phyloP scores from a whole-genome alignment of 208 protist species.

The Trypanosoma platydactyli region DNA sequence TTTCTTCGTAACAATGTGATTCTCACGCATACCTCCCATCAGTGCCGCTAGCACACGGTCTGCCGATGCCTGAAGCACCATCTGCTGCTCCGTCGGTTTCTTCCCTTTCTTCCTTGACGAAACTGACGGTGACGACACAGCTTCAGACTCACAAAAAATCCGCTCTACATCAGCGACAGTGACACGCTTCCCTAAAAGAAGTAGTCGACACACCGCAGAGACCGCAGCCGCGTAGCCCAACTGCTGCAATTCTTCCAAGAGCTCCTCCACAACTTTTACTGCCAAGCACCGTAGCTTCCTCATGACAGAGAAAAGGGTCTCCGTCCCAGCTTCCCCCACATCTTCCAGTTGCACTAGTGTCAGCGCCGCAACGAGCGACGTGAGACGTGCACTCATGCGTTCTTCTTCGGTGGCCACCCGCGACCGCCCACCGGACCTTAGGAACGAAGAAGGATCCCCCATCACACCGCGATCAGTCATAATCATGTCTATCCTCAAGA shows the following conservation, averaged over 20 bases:
- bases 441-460: slow-evolving; percentile 17
- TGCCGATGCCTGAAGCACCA: neutral
- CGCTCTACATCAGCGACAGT: neutral
- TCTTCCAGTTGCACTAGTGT: slow-evolving; percentile 25
- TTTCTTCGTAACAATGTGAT: neutral
- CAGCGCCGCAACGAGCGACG: slow-evolving; percentile 36
- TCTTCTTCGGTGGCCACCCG: slow-evolving; percentile 7
- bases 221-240: neutral
- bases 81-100: neutral
- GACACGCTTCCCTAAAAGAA: slow-evolving; percentile 5
- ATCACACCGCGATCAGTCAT: slow-evolving; percentile 11
- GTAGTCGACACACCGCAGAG: slow-evolving; percentile 13
- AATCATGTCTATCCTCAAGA: slow-evolving; percentile 16
- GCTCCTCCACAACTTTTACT: slow-evolving; percentile 14
- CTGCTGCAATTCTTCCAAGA: slow-evolving; percentile 21
- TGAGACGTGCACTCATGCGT: slow-evolving; percentile 30
- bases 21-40: neutral
- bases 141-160: neutral
- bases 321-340: neutral
- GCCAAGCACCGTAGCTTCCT: slow-evolving; percentile 10
- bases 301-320: slow-evolving; percentile 9
- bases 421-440: slow-evolving; percentile 5
- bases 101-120: neutral
- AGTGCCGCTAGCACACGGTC: slow-evolving; percentile 32
- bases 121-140: neutral